Conservation (phyloP, 305 asterid genomes). For the Fraxinus sp. region DNA sequence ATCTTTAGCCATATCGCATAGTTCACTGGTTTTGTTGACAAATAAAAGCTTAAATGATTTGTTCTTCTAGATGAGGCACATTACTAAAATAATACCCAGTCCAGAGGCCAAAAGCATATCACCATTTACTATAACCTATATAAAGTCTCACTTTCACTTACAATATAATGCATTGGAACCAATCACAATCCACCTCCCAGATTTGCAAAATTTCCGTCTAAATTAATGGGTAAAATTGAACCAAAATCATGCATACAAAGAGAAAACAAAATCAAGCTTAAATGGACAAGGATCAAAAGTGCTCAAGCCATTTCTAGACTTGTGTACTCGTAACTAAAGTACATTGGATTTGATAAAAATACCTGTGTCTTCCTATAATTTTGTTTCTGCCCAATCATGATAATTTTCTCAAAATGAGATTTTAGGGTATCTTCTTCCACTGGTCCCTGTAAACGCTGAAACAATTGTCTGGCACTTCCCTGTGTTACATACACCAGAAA, state of each 20-base stretch:
- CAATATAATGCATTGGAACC: background rate
- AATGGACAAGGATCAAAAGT: constrained; percentile 1
- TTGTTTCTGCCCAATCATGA: constrained; percentile 62
- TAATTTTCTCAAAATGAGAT: constrained; percentile 88
- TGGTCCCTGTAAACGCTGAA: constrained; percentile 90
- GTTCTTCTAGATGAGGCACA: background rate
- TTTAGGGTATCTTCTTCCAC: constrained; percentile 86
- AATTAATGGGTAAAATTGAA: background rate
- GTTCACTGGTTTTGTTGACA: background rate
- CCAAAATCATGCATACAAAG: background rate
- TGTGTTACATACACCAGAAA: constrained; percentile 34
- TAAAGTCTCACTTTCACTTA: background rate
- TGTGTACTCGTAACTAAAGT: background rate
- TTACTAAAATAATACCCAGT: background rate
- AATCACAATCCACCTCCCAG: constrained; percentile 8
- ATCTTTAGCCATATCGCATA: background rate
- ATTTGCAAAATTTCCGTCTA: background rate
- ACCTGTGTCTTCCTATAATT: constrained; percentile 66
- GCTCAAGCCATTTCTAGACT: constrained; percentile 1
- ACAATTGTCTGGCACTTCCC: constrained; percentile 96
- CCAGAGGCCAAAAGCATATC: background rate
- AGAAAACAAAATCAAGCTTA: background rate
- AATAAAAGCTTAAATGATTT: background rate
- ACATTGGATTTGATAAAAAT: constrained; percentile 20
- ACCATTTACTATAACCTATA: background rate